phyloP scores from a whole-genome alignment of 2,329 filamentous ascomycete genomes.

The Fusarium tuaranense region DNA sequence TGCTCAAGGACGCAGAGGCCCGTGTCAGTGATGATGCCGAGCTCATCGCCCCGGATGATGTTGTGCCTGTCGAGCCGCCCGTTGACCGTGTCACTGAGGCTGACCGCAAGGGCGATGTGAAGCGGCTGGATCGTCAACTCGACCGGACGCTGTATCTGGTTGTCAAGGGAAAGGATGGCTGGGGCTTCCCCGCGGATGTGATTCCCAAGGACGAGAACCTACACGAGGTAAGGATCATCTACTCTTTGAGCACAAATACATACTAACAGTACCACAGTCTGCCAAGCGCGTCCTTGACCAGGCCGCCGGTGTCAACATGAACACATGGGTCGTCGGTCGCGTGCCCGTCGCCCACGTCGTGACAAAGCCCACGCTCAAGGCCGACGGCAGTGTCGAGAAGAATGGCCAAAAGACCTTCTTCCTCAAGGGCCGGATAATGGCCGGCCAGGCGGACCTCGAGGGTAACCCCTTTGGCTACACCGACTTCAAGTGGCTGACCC shows the following conservation, averaged over 20 bases:
- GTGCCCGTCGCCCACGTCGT: constrained; percentile 87
- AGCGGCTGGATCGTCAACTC: constrained; percentile 82
- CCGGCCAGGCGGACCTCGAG: constrained; percentile 87
- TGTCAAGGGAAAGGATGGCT: constrained; percentile 80
- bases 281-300: constrained; percentile 83
- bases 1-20: constrained; percentile 81
- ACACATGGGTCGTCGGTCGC: constrained; percentile 96
- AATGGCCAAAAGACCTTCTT: constrained; percentile 90
- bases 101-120: constrained; percentile 78
- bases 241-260: neutral
- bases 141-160: constrained; percentile 89
- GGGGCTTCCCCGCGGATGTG: constrained; percentile 84
- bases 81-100: constrained; percentile 80
- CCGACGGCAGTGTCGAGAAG: constrained; percentile 55
- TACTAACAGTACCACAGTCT: constrained; percentile 65
- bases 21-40: constrained; percentile 71
- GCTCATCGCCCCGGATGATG: constrained; percentile 66
- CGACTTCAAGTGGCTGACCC: constrained; percentile 93
- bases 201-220: constrained; percentile 80
- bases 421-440: constrained; percentile 96
- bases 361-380: constrained; percentile 61
- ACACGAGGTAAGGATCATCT: constrained; percentile 73
- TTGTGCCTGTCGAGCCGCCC: constrained; percentile 77
- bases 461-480: constrained; percentile 77
- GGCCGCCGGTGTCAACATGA: constrained; percentile 93